Conservation (phyloP, 257 asterid species). For the Lavandula angustifolia region DNA sequence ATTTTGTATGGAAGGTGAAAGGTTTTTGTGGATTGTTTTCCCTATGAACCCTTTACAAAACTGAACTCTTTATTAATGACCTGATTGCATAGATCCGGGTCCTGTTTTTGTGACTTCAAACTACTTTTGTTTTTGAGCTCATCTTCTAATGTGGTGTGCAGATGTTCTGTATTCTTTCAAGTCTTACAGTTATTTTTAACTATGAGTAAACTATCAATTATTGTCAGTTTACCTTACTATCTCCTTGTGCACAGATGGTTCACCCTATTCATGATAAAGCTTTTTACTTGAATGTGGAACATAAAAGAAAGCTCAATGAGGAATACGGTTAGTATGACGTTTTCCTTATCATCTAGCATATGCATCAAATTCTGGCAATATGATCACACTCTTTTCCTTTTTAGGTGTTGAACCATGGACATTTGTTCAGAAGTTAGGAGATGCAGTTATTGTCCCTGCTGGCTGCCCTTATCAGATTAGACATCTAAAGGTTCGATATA, state of each 20-base stretch:
- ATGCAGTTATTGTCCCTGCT: slow-evolving; percentile 83
- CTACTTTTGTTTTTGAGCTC: neutral
- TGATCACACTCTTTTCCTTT: slow-evolving; percentile 27
- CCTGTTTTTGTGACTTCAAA: no score
- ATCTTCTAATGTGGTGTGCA: neutral
- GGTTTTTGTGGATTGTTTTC: no score
- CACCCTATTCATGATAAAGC: slow-evolving; percentile 89
- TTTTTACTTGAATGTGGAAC: slow-evolving; percentile 72
- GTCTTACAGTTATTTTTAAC: neutral
- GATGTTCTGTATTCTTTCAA: neutral
- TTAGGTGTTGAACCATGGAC: slow-evolving; percentile 88
- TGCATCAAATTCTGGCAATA: neutral
- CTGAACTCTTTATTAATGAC: no score
- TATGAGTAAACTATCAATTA: neutral
- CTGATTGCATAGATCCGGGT: no score
- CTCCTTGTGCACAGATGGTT: slow-evolving; percentile 44
- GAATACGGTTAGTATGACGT: slow-evolving; percentile 52
- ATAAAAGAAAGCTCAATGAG: slow-evolving; percentile 73
- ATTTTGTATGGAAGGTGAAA: no score
- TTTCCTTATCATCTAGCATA: neutral
- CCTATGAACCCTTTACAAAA: no score
- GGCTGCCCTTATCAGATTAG: slow-evolving; percentile 95
- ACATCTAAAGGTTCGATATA: slow-evolving; percentile 56
- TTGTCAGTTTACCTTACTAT: neutral
- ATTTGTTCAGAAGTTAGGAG: slow-evolving; percentile 70